These are phyloP conservation scores for Loxodes magnus DNA, from an alignment of 73 alveolate genomes.

Conservation along the genomic window DNA sequence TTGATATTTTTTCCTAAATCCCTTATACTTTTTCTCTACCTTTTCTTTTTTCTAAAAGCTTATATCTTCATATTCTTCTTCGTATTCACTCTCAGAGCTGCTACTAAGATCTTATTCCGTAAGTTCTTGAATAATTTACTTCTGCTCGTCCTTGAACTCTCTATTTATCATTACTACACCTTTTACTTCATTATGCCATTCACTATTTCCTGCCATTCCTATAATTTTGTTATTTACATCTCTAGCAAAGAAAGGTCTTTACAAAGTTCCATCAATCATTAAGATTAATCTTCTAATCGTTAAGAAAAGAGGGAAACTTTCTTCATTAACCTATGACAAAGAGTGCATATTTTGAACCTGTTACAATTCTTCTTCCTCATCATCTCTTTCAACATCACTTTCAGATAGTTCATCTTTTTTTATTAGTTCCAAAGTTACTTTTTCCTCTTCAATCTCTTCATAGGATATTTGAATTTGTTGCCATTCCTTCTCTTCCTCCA, in stretches of 20 bases:
- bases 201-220: slow-evolving; percentile 31
- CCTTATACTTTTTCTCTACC: slow-evolving; percentile 21
- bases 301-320: slow-evolving; percentile 41
- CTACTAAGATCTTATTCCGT: slow-evolving; percentile 24
- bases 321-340: slow-evolving; percentile 2
- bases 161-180: slow-evolving; percentile 39
- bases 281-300: slow-evolving; percentile 37
- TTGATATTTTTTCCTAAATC: slow-evolving; percentile 18
- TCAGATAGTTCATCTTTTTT: not conserved
- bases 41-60: slow-evolving; percentile 2
- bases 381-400: not conserved
- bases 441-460: not conserved
- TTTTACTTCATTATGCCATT: slow-evolving; percentile 56
- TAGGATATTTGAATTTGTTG: not conserved
- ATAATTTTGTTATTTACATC: slow-evolving; percentile 35
- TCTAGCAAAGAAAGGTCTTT: slow-evolving; percentile 40
- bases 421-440: not conserved
- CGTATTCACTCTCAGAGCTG: slow-evolving; percentile 15
- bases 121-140: slow-evolving; percentile 23
- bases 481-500: not conserved
- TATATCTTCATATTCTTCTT: slow-evolving; percentile 11
- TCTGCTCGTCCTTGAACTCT: slow-evolving; percentile 26
- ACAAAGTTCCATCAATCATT: slow-evolving; percentile 41
- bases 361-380: not conserved
- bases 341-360: too few relatives aligned